phyloP scores from a whole-genome alignment of 495 filamentous ascomycete genomes.

The Xylaria acuta region DNA sequence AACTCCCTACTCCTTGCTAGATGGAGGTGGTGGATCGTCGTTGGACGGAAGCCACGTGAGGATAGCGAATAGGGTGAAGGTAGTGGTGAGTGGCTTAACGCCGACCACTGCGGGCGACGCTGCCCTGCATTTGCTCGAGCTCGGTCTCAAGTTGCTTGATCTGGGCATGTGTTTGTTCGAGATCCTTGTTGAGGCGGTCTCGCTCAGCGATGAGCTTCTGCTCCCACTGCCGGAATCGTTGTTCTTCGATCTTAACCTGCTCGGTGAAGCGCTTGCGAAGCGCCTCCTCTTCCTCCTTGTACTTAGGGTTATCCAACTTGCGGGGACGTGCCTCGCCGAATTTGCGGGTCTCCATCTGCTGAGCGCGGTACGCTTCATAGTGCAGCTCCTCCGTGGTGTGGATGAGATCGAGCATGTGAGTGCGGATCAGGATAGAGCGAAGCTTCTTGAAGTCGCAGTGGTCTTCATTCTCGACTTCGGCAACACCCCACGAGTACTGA shows the following conservation, averaged over 20 bases:
- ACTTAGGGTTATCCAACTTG: slow-evolving; percentile 99
- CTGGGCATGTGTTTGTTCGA: slow-evolving; percentile 94
- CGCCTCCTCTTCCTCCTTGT: slow-evolving; percentile 99
- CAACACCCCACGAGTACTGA: slow-evolving; percentile 98
- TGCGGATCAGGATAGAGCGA: slow-evolving; percentile 96
- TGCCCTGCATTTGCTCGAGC: slow-evolving; percentile 92
- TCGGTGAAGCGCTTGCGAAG: slow-evolving; percentile 98
- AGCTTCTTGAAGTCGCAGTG: slow-evolving; percentile 99
- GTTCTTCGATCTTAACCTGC: slow-evolving; percentile 99
- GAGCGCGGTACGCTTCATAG: slow-evolving; percentile 98
- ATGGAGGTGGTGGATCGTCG: slow-evolving; percentile 33
- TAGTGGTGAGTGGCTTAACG: slow-evolving; percentile 65
- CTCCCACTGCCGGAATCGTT: slow-evolving; percentile 98
- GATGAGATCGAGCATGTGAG: slow-evolving; percentile 99
- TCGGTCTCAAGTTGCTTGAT: slow-evolving; percentile 96
- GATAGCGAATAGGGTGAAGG: slow-evolving; percentile 32
- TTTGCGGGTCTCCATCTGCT: slow-evolving; percentile 99
- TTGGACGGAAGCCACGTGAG: slow-evolving; percentile 31
- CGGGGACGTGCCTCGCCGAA: slow-evolving; percentile 96
- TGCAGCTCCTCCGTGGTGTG: slow-evolving; percentile 99
- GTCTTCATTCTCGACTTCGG: slow-evolving; percentile 99
- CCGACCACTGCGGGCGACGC: slow-evolving; percentile 89
- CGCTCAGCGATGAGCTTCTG: slow-evolving; percentile 98
- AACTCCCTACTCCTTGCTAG: slow-evolving; percentile 39
- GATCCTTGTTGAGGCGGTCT: slow-evolving; percentile 98